Conservation (phyloP, 176 grass and related monocot genomes). For the Lolium perenne region DNA sequence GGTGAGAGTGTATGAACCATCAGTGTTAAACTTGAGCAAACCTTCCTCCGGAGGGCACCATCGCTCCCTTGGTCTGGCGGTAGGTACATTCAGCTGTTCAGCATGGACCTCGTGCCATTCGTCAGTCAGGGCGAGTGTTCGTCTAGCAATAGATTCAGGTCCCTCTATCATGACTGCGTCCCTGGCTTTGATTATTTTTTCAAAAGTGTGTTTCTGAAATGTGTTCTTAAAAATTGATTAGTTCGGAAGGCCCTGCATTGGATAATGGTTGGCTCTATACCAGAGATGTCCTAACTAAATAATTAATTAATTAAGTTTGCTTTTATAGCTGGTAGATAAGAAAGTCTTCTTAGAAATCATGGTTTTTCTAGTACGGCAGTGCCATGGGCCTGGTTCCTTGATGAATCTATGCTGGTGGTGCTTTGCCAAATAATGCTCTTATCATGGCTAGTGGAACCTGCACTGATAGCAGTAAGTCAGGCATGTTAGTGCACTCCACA, state of each 20-base stretch:
- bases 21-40: no score
- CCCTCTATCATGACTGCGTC: no score
- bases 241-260: no score
- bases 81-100: no score
- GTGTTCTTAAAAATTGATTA: neutral
- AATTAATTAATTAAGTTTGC: constrained; percentile 17
- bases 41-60: no score
- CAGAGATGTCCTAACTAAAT: no score
- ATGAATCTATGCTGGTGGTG: constrained; percentile 37
- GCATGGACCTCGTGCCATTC: no score
- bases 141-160: no score
- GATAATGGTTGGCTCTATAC: no score
- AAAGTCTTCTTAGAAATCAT: constrained; percentile 31
- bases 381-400: constrained; percentile 1
- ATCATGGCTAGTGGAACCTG: constrained; percentile 32
- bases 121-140: no score
- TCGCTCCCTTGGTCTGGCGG: no score
- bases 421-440: constrained; percentile 34
- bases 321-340: neutral
- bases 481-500: constrained; percentile 15
- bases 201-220: neutral
- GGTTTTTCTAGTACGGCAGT: neutral
- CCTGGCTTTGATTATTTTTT: neutral
- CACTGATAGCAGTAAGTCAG: constrained; percentile 29
- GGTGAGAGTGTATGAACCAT: no score